Percentiles rank a stretch among this genome's conserved stretches.
Conservation (phyloP, 2,329 filamentous ascomycete species). For the Pseudogymnoascus sp. region DNA sequence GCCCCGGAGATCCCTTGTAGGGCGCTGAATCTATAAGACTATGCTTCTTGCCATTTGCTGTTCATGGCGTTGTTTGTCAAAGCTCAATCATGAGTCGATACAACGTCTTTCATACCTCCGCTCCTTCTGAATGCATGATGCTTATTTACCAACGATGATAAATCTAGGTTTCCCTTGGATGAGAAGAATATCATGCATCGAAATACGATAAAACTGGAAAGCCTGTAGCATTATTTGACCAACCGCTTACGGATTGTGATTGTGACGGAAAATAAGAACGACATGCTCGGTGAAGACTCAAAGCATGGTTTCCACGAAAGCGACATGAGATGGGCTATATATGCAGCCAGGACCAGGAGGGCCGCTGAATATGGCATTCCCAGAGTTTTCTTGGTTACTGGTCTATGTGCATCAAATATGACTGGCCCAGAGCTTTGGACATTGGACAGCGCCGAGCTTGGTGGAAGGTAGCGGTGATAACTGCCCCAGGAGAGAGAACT, state of each 20-base stretch:
- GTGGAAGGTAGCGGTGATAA: background rate
- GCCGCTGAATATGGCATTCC: background rate
- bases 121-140: background rate
- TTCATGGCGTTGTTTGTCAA: background rate
- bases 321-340: background rate
- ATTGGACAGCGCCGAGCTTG: background rate
- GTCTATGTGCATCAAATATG: background rate
- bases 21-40: background rate
- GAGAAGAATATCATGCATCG: background rate
- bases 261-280: background rate
- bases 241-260: background rate
- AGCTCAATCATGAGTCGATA: background rate
- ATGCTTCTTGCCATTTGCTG: background rate
- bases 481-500: background rate
- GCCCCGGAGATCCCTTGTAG: background rate
- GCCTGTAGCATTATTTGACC: background rate
- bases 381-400: background rate
- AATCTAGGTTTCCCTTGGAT: background rate
- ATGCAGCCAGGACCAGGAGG: background rate
- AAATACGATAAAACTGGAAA: background rate
- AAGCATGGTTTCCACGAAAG: background rate
- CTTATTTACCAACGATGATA: background rate
- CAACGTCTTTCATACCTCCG: background rate
- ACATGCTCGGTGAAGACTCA: background rate
- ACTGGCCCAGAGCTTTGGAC: background rate